Percentiles rank a stretch among this genome's conserved stretches.
These are phyloP conservation scores for Metschnikowia dekortorum DNA, from an alignment of 805 yeast species.

Conservation along the genomic window DNA sequence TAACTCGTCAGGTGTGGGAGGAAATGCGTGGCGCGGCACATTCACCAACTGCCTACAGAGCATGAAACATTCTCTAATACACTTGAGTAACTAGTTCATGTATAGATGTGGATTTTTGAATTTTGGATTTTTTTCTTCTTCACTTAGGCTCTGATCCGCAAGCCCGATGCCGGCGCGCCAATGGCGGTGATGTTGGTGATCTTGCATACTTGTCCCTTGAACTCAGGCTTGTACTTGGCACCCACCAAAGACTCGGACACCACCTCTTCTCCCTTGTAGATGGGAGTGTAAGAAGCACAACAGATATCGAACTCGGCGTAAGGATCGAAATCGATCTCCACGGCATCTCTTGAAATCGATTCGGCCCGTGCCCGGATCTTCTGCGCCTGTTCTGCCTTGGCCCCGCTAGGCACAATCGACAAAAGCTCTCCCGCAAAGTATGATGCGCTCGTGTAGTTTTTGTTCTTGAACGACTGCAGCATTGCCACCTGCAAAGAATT, in stretches of 20 bases:
- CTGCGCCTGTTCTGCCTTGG: constrained; percentile 84
- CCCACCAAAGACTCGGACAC: constrained; percentile 84
- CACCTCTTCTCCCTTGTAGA: constrained; percentile 67
- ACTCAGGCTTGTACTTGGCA: constrained; percentile 73
- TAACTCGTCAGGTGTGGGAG: too few relatives aligned
- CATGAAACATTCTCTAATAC: neutral
- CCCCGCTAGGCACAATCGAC: constrained; percentile 62
- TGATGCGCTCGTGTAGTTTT: constrained; percentile 84
- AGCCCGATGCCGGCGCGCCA: constrained; percentile 91
- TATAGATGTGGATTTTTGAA: neutral
- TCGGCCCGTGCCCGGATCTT: constrained; percentile 81
- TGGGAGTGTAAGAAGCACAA: constrained; percentile 82
- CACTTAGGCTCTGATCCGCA: constrained; percentile 46
- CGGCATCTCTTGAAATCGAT: constrained; percentile 73
- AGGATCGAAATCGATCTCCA: constrained; percentile 89
- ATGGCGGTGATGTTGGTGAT: constrained; percentile 73
- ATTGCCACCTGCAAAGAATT: constrained; percentile 93
- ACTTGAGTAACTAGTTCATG: neutral
- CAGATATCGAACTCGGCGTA: constrained; percentile 89
- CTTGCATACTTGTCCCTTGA: constrained; percentile 73
- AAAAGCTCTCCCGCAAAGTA: constrained; percentile 84
- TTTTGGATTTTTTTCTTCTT: neutral
- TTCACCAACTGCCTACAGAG: neutral
- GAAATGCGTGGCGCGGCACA: too few relatives aligned
- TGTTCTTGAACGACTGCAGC: constrained; percentile 84